These are phyloP conservation scores for Aspergillus ochraceus DNA, from an alignment of 2,329 filamentous ascomycete species.

Conservation along the genomic window DNA sequence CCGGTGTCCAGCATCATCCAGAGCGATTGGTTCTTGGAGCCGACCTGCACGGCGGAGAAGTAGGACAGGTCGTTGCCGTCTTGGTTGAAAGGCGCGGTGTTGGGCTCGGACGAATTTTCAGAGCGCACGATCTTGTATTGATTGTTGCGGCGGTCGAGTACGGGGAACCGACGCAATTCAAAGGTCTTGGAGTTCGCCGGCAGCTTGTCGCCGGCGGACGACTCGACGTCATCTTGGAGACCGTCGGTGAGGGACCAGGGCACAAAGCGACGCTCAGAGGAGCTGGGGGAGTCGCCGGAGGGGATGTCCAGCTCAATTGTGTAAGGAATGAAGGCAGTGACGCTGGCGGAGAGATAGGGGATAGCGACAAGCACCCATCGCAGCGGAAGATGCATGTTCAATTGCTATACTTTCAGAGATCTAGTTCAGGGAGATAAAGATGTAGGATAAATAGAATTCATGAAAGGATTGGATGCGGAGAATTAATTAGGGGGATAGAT, in stretches of 20 bases:
- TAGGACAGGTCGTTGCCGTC: slow-evolving; percentile 58
- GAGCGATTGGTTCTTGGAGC: slow-evolving; percentile 51
- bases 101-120: slow-evolving; percentile 39
- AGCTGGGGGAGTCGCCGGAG: not conserved
- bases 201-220: not conserved
- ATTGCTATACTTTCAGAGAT: not conserved
- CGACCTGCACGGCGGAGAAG: slow-evolving; percentile 52
- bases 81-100: slow-evolving; percentile 54
- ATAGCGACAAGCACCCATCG: not conserved
- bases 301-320: not conserved
- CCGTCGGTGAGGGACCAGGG: slow-evolving; percentile 1
- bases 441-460: not conserved
- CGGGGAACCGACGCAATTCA: slow-evolving; percentile 13
- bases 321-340: slow-evolving; percentile 1
- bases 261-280: not conserved
- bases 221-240: not conserved
- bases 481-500: not conserved
- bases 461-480: not conserved
- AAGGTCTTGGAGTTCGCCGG: not conserved
- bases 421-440: not conserved
- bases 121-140: slow-evolving; percentile 47
- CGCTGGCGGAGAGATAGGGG: slow-evolving; percentile 1
- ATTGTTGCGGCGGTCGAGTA: slow-evolving; percentile 46
- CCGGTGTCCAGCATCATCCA: slow-evolving; percentile 57
- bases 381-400: not conserved